These are phyloP conservation scores for Paspalum vaginatum DNA, from an alignment of 176 grass and related monocot species.

Conservation along the genomic window DNA sequence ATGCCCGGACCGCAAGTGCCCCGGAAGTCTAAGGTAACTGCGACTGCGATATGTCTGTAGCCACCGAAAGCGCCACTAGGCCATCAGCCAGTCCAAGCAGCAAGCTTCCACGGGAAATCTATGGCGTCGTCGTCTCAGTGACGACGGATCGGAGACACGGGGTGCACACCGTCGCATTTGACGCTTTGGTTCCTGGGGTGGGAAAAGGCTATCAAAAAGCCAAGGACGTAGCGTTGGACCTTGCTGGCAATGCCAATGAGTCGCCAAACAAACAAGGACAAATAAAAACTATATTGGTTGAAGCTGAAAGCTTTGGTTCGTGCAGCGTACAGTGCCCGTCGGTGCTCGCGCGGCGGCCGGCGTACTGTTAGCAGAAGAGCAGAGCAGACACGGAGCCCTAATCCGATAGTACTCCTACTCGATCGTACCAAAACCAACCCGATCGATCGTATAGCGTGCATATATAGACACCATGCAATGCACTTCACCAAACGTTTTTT, in stretches of 20 bases:
- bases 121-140: not conserved
- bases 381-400: not conserved
- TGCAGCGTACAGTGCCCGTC: not conserved
- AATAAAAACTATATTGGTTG: not conserved
- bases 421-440: not conserved
- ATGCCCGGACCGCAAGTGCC: too few species aligned
- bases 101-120: slow-evolving; percentile 16
- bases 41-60: not conserved
- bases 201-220: slow-evolving; percentile 29
- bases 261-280: not conserved
- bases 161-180: not conserved
- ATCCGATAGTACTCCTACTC: not conserved
- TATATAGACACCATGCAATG: not conserved
- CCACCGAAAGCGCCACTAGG: slow-evolving; percentile 22
- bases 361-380: not conserved
- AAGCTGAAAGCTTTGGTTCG: not conserved
- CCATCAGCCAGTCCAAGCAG: not conserved
- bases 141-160: not conserved
- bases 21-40: too few species aligned
- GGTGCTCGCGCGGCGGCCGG: not conserved
- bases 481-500: not conserved
- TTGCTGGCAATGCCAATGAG: not conserved
- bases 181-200: not conserved
- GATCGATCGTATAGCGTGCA: not conserved
- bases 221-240: slow-evolving; percentile 24